Evolutionary conservation across 2,329 filamentous ascomycete species (phyloP), one percentile per base, ranked within the genome.

Genomic region (Talaromyces sp.): DNA sequence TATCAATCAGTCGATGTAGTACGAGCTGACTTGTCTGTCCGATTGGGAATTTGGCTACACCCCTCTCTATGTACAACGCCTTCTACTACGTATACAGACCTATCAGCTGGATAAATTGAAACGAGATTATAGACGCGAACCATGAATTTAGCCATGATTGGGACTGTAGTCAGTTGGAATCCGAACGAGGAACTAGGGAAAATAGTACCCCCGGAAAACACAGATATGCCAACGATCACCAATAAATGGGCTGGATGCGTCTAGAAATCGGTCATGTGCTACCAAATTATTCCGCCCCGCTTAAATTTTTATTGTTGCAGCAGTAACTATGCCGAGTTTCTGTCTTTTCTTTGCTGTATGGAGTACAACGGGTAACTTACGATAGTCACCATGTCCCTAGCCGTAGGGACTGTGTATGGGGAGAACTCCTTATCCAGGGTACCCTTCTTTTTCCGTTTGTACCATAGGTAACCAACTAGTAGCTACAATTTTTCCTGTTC

Each of bases 201-300:
- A 36, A 34, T 34, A 36, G 34, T 36, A 54, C 51, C 45, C 59
- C 59, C 59, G 59, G 31, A 61, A 53, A 61, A 51, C 11, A 31
- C 5, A 31, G 8, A 11, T n/a, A 56, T 56, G 53, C n/a, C 53
- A 40, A 47, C 40, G 15, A 45, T 19, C 36, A 45, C 17, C 38
- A 43, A 47, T 19, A n/a, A 47, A 45, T 22, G 31, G 47, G 31
- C 53, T 64, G 43, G 53, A 64, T 38, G 62, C 40, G 31, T 59
- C 53, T 53, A 64, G 54, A 64, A 64, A 58, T 29, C 31, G 58
- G 40, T 65, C 63, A 65, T 65, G 63, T 65, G 63, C 58, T 54
- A 19, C 51, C 31, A 29, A 17, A 22, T 56, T 17, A 3, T 27
- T 40, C n/a, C 36, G 58, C 58, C 58, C 58, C 58, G 58, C 58